Evolutionary conservation across 2,329 filamentous ascomycete species (phyloP).

Genomic region (Diaporthe humulicola): DNA sequence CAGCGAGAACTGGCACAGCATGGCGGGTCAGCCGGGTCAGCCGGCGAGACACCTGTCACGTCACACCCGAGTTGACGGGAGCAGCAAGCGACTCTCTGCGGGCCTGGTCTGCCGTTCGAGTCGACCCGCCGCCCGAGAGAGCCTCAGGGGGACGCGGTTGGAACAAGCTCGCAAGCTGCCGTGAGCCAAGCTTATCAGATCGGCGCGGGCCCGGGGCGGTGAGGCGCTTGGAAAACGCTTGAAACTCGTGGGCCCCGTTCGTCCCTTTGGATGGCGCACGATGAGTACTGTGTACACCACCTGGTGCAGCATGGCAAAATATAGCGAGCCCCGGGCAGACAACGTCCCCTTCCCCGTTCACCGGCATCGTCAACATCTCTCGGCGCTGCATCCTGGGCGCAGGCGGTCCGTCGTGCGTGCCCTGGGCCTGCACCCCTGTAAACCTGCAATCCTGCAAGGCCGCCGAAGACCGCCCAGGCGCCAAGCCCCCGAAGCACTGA

Average conservation of each 20-base stretch:
- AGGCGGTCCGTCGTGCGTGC: not conserved
- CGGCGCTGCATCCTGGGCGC: slow-evolving; percentile 4
- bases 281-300: not conserved
- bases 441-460: not conserved
- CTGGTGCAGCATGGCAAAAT: not conserved
- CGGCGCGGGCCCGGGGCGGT: slow-evolving; percentile 19
- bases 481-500: slow-evolving; percentile 28
- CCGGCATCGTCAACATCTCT: slow-evolving; percentile 1
- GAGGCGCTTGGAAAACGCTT: slow-evolving; percentile 8
- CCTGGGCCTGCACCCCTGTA: not conserved
- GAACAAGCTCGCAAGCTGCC: slow-evolving; percentile 15
- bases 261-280: not conserved
- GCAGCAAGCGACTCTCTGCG: not conserved
- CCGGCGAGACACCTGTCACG: slow-evolving; percentile 1
- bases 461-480: slow-evolving; percentile 29
- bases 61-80: not conserved
- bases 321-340: not conserved
- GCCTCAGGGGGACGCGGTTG: not conserved
- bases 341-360: not conserved
- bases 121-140: not conserved
- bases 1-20: not conserved
- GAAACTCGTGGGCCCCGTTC: slow-evolving; percentile 2
- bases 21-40: slow-evolving; percentile 17
- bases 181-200: slow-evolving; percentile 28
- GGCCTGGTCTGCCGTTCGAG: not conserved